These are phyloP conservation scores for Neofusicoccum ribis DNA, from an alignment of 2,329 filamentous ascomycete genomes.

Conservation along the genomic window DNA sequence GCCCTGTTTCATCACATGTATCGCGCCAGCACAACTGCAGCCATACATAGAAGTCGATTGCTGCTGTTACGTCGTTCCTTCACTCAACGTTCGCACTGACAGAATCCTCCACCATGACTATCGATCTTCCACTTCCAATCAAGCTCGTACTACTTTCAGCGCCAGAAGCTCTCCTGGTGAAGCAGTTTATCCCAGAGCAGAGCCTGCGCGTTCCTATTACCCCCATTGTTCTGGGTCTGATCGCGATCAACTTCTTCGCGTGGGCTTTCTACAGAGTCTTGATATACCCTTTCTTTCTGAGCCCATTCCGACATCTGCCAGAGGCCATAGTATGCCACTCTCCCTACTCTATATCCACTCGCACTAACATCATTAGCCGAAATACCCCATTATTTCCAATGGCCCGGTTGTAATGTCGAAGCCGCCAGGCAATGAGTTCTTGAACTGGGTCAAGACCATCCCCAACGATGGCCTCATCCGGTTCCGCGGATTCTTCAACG, in stretches of 20 bases:
- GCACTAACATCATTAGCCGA: conserved; percentile 23
- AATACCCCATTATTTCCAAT: conserved; percentile 37
- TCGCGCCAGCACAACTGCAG: background rate
- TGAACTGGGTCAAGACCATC: conserved; percentile 39
- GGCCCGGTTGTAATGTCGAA: conserved; percentile 35
- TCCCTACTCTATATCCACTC: background rate
- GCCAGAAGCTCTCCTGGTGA: conserved; percentile 15
- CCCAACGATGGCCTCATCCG: conserved; percentile 44
- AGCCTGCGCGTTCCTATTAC: conserved; percentile 5
- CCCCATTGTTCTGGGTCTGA: background rate
- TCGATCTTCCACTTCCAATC: conserved; percentile 12
- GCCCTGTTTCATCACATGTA: conserved; percentile 14
- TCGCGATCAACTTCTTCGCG: conserved; percentile 4
- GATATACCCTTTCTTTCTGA: conserved; percentile 41
- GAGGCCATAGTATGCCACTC: conserved; percentile 24
- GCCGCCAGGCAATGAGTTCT: conserved; percentile 34
- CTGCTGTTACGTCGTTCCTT: background rate
- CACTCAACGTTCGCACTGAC: background rate
- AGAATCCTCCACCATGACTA: conserved; percentile 5
- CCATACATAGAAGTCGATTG: background rate
- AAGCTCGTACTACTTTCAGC: conserved; percentile 6
- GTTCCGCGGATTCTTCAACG: conserved; percentile 41
- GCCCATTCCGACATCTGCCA: conserved; percentile 43
- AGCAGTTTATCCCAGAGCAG: conserved; percentile 12
- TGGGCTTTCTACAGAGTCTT: conserved; percentile 20